Base-by-base conservation (phyloP, 169 alveolate species). In the Eimeria necatrix region DNA sequence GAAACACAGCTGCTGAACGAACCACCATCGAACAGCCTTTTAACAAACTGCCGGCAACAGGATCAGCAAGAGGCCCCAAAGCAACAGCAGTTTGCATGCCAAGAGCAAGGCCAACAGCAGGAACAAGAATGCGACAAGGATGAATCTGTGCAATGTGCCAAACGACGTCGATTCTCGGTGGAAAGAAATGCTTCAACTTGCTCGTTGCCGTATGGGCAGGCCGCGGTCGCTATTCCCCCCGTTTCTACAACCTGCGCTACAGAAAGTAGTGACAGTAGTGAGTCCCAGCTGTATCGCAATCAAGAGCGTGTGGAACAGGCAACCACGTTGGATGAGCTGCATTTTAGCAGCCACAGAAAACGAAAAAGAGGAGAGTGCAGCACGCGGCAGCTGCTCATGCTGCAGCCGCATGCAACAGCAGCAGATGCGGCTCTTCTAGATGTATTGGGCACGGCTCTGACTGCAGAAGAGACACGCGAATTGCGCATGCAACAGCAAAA, bases 321-420 rank as follows among this genome's bases (percentile, higher is more conserved):
- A 22, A 22, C 91, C 16, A 32, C 52, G 24, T n/a, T 26, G 74
- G 91, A 83, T 3, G 91, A 83, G 49, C 22, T 83, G 9, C 74
- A 83, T 52, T 83, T 83, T 61, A 56, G 91, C 91, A 83, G 91
- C 56, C 74, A 83, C 91, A 53, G 91, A 52, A 83, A 83, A 73
- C 22, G 91, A 26, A 83, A 83, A 56, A 83, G 91, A 53, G 91
- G 91, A 83, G 91, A 83, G 18, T 83, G 91, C 91, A 83, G 91
- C 91, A 52, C 91, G 7, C 61, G 91, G 59, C 74, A 52, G 76
- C 91, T 83, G 73, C 52, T 83, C 74, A 83, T 83, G 91, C 91
- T 83, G 53, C 91, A 83, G 18, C 91, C 91, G 52, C 51, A 56
- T 56, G 91, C 91, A 26, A 73, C 91, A 5, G 91, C 91, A 83